Base-by-base conservation (phyloP, 371 early-diverging fungal genomes). In the Syncephalis plumigaleata region DNA sequence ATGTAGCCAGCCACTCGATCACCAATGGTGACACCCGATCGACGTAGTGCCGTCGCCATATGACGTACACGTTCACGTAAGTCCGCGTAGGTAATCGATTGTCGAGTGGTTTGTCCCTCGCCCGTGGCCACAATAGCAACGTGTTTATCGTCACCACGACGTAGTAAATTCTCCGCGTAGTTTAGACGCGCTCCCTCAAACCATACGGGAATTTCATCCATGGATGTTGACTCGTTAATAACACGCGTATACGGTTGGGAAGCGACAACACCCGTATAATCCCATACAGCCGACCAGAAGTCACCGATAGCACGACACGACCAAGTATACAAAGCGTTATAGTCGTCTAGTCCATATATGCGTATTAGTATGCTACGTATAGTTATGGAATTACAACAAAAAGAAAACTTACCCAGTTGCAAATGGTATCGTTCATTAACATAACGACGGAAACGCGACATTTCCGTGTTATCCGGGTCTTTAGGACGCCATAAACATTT, bases 1-100 rank as follows among this genome's bases (percentile, higher is more conserved):
- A 91, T 75, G 60, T 95, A 98, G 1, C 83, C 91, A 36, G 85
- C 88, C 0, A 98, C 84, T 15, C 92, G 73, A 57, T 98, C 98
- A 13, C 93, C 96, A 36, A 68, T 63, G 37, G 56, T 53, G 5
- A 98, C 63, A 15, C 93, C 92, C 8, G 65, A 42, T 3, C 51
- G 52, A 24, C 77, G 70, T 58, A 92, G 69, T 0, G 91, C 87
- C 27, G 68, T 71, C 2, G 87, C 79, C 42, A 75, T 77, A 26
- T 62, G 57, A 5, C 75, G 66, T 2, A 97, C 96, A 46, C 65
- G 60, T 16, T 74, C 63, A 49, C 79, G 71, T 2, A 94, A 66
- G 50, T 94, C 68, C 21, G 67, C 68, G 58, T 87, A 94, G 1
- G 86, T 87, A 26, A 84, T 60, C 11, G 42, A 24, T 20, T 20